These are phyloP conservation scores for Phytopythium kandeliae DNA, from an alignment of 352 stramenopile species.

Conservation along the genomic window DNA sequence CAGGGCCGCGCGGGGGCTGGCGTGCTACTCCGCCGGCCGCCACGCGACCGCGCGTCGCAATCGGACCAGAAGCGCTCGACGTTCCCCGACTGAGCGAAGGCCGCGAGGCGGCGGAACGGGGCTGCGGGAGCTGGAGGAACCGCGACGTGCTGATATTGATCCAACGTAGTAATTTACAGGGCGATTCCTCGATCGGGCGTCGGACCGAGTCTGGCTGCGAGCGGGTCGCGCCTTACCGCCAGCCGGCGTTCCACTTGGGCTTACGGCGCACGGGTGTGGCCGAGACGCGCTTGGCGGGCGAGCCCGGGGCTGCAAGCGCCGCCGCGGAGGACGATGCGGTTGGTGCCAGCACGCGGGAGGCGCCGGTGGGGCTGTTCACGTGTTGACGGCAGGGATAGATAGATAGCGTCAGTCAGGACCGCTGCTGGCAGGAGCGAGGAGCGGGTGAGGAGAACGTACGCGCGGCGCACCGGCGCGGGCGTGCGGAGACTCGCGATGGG, in stretches of 20 bases:
- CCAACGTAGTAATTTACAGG: constrained; percentile 8
- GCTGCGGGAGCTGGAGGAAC: too few species aligned
- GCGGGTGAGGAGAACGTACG: too few species aligned
- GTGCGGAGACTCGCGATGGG: constrained; percentile 20
- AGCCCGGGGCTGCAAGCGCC: constrained; percentile 11
- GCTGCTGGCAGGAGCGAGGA: too few species aligned
- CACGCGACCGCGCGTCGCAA: not conserved
- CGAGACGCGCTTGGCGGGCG: constrained; percentile 18
- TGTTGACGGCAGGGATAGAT: not conserved
- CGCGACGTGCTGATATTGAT: constrained; percentile 2
- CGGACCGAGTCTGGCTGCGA: not conserved
- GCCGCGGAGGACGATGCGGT: constrained; percentile 4
- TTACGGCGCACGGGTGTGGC: constrained; percentile 35
- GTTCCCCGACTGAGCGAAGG: not conserved
- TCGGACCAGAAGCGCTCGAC: not conserved
- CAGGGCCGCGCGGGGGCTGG: not conserved
- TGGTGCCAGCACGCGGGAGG: constrained; percentile 32
- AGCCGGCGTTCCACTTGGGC: constrained; percentile 56
- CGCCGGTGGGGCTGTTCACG: constrained; percentile 1
- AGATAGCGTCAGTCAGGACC: not conserved
- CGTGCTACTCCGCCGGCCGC: constrained; percentile 1
- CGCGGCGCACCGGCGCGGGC: constrained; percentile 18
- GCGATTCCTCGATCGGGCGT: not conserved
- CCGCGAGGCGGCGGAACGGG: too few species aligned
- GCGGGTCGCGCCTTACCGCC: constrained; percentile 22